Evolutionary conservation across 2,329 filamentous ascomycete genomes (phyloP), one percentile per base, ranked within the genome.

Genomic region (Dendrostoma leiphaemia): DNA sequence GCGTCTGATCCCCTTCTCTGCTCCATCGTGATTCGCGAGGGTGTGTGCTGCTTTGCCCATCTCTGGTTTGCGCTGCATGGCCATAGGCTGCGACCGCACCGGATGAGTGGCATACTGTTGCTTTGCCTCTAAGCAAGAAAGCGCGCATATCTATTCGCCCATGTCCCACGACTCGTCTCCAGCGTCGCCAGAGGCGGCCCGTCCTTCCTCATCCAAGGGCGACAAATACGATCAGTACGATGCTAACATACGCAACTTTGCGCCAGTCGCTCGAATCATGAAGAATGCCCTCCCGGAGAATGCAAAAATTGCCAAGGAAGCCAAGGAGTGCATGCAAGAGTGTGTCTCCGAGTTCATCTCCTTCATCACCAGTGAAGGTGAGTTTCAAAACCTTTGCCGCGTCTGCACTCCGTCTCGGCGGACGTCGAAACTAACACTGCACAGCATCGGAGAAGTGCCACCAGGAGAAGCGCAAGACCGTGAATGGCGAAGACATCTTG

Each of bases 261-360:
- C 85, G 74, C 86, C 88, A 99, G 94, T 99, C 67, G 94, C 94
- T 62, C 89, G 94, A 54, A 97, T 99, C 72, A 99, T 99, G 94
- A 99, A 99, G 74, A 89, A 91, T 65, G 94, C 94, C 6, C 81
- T 99, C 46, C 94, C 94, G 48, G 94, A 99, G 62, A 99, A 99
- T 69, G 94, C 94, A 63, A 99, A 99, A 76, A 99, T 99, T 59
- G 92, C 92, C 57, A 99, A 99, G 71, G 94, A 99, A 71, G 94
- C 94, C 53, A 99, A 99, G 73, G 94, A 99, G 71, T 99, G 94
- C 75, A 97, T 99, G 94, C 94, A 99, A 73, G 94, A 99, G 74
- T 99, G 94, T 69, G 94, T 99, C 56, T 97, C 92, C 85, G 94
- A 99, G 76, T 99, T 99, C 74, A 99, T 99, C 78, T 96, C 91